These are phyloP conservation scores for Peniophora sp. DNA, from an alignment of 1,284 basidiomycete genomes.

Conservation along the genomic window DNA sequence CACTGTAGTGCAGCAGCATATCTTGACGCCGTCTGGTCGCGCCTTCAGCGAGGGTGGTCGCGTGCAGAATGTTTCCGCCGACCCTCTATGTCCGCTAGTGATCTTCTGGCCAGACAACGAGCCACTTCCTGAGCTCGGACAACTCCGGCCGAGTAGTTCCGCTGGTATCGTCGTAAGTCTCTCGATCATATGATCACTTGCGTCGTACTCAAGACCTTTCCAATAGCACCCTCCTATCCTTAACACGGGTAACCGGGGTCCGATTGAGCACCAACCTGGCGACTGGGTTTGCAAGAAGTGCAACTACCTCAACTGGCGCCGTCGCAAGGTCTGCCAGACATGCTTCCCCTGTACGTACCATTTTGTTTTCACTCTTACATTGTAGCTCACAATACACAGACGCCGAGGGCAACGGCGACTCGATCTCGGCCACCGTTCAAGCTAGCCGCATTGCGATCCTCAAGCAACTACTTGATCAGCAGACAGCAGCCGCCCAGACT, in stretches of 20 bases:
- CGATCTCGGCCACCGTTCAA: constrained; percentile 72
- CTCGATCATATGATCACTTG: neutral
- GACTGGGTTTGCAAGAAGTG: constrained; percentile 85
- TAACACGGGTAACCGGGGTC: constrained; percentile 83
- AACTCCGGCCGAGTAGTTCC: constrained; percentile 56
- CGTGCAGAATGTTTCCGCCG: constrained; percentile 67
- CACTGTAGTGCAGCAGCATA: constrained; percentile 2
- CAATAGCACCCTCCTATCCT: constrained; percentile 72
- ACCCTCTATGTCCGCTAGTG: constrained; percentile 63
- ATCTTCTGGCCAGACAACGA: constrained; percentile 88
- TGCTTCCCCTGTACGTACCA: constrained; percentile 72
- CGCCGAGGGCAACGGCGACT: constrained; percentile 78
- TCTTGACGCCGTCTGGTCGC: constrained; percentile 68
- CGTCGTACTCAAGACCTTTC: constrained; percentile 6
- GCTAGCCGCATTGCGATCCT: constrained; percentile 74
- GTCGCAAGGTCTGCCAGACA: constrained; percentile 83
- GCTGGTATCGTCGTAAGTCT: constrained; percentile 45
- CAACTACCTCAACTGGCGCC: constrained; percentile 79
- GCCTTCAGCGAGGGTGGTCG: constrained; percentile 65
- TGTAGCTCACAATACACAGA: too few species aligned
- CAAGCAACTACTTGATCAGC: constrained; percentile 51
- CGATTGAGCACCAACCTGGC: constrained; percentile 82
- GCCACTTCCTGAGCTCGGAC: constrained; percentile 65
- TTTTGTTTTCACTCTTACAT: constrained; percentile 3
- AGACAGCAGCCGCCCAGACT: constrained; percentile 29